phyloP scores from a whole-genome alignment of 371 early-diverging fungal species.

The Circinella umbellata region DNA sequence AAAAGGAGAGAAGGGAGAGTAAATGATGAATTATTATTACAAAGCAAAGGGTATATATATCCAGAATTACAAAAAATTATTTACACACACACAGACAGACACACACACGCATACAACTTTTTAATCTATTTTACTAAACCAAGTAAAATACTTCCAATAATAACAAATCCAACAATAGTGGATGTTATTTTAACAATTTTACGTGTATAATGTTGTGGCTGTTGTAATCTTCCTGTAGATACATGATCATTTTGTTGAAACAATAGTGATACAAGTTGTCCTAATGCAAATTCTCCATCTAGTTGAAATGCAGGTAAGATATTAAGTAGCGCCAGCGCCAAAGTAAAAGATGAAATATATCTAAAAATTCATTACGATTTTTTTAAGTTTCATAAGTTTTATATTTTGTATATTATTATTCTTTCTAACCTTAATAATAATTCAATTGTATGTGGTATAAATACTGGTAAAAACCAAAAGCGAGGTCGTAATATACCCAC shows the following conservation, averaged over 20 bases:
- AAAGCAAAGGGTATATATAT: conserved; percentile 4
- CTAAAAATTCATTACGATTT: conserved; percentile 25
- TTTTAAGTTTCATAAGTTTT: no score
- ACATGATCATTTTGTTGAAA: conserved; percentile 21
- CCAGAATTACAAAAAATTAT: no score
- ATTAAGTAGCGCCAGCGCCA: conserved; percentile 78
- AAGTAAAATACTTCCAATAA: conserved; percentile 46
- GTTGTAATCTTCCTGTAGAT: conserved; percentile 6
- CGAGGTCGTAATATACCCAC: conserved; percentile 66
- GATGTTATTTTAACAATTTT: conserved; percentile 36
- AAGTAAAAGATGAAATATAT: conserved; percentile 77
- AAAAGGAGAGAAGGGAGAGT: background rate
- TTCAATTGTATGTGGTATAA: conserved; percentile 64
- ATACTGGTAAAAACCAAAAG: conserved; percentile 60
- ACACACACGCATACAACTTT: no score
- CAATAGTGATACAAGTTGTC: conserved; percentile 37
- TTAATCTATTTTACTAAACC: conserved; percentile 25
- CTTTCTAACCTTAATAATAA: conserved; percentile 53
- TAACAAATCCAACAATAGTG: conserved; percentile 47
- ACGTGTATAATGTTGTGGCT: conserved; percentile 22
- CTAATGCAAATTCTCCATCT: conserved; percentile 77
- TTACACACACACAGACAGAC: no score
- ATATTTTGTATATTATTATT: no score
- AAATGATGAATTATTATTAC: background rate
- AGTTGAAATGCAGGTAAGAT: conserved; percentile 78